Percentiles rank a stretch among this genome's conserved stretches.
phyloP scores from a whole-genome alignment of 2,329 filamentous ascomycete species.

The Emergomyces africanus region DNA sequence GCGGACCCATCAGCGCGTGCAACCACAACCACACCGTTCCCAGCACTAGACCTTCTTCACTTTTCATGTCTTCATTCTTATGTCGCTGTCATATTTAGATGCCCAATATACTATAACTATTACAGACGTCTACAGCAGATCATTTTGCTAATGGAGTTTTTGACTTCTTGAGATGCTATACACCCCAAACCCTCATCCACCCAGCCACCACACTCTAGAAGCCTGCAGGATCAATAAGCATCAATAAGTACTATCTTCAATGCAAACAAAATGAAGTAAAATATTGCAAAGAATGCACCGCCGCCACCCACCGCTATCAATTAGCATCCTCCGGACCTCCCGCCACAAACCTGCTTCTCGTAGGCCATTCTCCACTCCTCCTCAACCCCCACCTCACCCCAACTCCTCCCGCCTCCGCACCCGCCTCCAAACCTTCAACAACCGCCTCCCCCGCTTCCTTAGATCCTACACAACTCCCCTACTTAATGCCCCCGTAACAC shows the following conservation, averaged over 20 bases:
- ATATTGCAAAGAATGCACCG: background rate
- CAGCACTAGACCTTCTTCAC: no score
- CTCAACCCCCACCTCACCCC: background rate
- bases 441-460: conserved; percentile 51
- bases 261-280: background rate
- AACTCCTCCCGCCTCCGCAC: conserved; percentile 11
- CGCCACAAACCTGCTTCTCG: background rate
- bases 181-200: background rate
- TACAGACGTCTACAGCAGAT: no score
- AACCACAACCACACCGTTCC: no score
- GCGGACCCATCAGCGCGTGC: no score
- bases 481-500: conserved; percentile 63
- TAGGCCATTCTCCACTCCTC: background rate
- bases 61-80: background rate
- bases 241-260: background rate
- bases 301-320: background rate
- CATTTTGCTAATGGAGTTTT: background rate
- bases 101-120: no score
- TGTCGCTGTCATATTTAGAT: background rate
- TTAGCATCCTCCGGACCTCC: background rate
- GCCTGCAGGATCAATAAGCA: no score
- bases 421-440: conserved; percentile 25
- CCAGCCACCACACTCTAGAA: background rate
- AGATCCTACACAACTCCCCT: conserved; percentile 58
- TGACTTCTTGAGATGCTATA: background rate